A percentile compares a stretch with the other conserved stretches of the same genome.
These are phyloP conservation scores for Senna siamea DNA, from an alignment of 306 rosid species.

Conservation along the genomic window DNA sequence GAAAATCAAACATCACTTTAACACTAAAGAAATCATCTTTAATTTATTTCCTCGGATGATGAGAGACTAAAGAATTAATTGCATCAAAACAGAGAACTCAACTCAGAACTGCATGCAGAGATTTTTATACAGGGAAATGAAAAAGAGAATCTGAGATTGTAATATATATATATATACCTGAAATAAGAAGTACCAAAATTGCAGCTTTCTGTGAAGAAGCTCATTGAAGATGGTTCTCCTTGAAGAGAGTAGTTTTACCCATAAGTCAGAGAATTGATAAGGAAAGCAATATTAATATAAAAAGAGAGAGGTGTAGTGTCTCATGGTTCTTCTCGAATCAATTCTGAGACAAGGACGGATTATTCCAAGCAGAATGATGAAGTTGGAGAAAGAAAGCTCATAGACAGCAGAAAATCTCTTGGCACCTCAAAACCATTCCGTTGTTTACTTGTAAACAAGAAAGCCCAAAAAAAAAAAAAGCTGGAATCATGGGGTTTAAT, in stretches of 20 bases:
- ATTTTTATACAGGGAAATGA: neutral
- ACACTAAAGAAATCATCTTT: neutral
- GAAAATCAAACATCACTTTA: conserved; percentile 15
- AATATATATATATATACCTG: conserved; percentile 39
- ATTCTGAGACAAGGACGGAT: conserved; percentile 55
- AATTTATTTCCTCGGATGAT: conserved; percentile 9
- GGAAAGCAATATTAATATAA: conserved; percentile 29
- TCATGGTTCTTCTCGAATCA: conserved; percentile 33
- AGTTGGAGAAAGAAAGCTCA: conserved; percentile 49
- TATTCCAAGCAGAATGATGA: conserved; percentile 54
- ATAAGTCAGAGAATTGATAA: conserved; percentile 30
- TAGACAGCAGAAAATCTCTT: conserved; percentile 64
- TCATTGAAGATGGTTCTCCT: conserved; percentile 58
- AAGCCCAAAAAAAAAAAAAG: conserved; percentile 41
- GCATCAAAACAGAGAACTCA: too few species aligned
- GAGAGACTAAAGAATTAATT: too few species aligned
- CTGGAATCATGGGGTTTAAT: conserved; percentile 59
- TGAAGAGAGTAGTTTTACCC: conserved; percentile 56
- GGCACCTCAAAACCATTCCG: conserved; percentile 48
- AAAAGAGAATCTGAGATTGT: conserved; percentile 31
- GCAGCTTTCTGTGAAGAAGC: conserved; percentile 51
- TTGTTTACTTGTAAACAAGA: conserved; percentile 51
- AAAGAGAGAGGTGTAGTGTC: conserved; percentile 20
- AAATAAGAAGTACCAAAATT: conserved; percentile 44
- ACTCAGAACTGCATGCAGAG: conserved; percentile 21